These are phyloP conservation scores for Rosa persica DNA, from an alignment of 306 rosid species.

Conservation along the genomic window DNA sequence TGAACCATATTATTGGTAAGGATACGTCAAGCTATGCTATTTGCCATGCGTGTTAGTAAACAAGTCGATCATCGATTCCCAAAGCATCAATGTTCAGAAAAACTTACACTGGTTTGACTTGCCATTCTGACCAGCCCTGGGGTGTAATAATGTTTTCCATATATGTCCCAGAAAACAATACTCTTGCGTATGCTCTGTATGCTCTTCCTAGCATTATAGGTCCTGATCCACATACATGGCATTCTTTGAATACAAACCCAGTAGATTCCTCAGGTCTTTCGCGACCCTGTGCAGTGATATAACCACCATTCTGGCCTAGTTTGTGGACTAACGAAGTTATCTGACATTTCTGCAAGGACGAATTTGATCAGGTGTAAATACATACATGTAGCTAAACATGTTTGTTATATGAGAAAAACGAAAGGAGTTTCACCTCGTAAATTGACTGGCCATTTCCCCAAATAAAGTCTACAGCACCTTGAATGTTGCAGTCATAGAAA, in stretches of 20 bases:
- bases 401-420: not conserved
- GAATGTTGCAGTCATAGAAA: conserved; percentile 17
- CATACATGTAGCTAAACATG: not conserved
- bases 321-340: not conserved
- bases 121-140: conserved; percentile 24
- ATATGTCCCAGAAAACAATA: conserved; percentile 10
- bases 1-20: no score
- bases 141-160: conserved; percentile 22
- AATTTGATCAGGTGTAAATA: not conserved
- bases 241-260: conserved; percentile 23
- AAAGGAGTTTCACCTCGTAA: conserved; percentile 8
- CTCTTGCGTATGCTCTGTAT: conserved; percentile 16
- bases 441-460: conserved; percentile 27
- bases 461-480: conserved; percentile 32
- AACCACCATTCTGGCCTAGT: not conserved
- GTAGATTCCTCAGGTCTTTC: not conserved
- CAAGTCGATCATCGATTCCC: not conserved
- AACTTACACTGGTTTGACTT: conserved; percentile 12
- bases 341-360: not conserved
- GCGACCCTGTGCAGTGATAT: not conserved
- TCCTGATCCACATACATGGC: not conserved
- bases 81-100: not conserved
- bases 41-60: no score
- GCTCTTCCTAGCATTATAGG: conserved; percentile 26
- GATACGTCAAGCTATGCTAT: no score